Evolutionary conservation across 2,329 filamentous ascomycete genomes (phyloP), one percentile per base, ranked within the genome.

Genomic region (Hypocrella siamensis): DNA sequence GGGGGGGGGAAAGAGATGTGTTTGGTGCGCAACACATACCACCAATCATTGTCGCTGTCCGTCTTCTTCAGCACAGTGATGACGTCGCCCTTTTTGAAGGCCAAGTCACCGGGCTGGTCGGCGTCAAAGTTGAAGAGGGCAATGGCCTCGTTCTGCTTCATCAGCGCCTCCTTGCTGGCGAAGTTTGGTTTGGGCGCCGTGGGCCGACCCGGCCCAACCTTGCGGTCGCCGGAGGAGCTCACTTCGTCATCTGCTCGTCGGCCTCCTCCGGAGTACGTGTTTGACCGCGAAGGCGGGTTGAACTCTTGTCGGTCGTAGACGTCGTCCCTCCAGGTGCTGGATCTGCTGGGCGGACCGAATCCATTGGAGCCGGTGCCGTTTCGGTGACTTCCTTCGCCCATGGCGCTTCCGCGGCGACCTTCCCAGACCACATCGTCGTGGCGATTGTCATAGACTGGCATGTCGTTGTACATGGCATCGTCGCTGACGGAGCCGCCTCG

Each of bases 41-140:
- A 96, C 88, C 88, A 96, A 53, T 96, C 88, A 35, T 85, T 86
- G 36, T 83, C 80, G 44, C 80, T 94, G 4, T 96, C 83, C 5
- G 88, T 96, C 56, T 81, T 80, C 63, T 98, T 94, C 35, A 93
- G 54, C 35, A 98, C 85, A 1, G 85, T 94, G 42, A 98, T 94
- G 35, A 96, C 57, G 19, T 98, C 90, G 15, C 90, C 90, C 65
- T 98, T 98, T 62, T 93, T 93, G 59, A 98, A 98, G 0, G 79
- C 83, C 35, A 96, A 54, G 52, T 98, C 88, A 4, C 88, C 88
- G 1, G 84, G 75, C 54, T 94, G 86, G 46, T 93, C 88, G 0
- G 85, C 78, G 40, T 96, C 88, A 49, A 98, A 98, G 3, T 82
- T 93, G 56, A 81, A 96, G 39, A 94, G 65, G 3, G 90, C 90